Evolutionary conservation across 1,139 yeast species (phyloP).

Genomic region (Blastobotrys persicus): DNA sequence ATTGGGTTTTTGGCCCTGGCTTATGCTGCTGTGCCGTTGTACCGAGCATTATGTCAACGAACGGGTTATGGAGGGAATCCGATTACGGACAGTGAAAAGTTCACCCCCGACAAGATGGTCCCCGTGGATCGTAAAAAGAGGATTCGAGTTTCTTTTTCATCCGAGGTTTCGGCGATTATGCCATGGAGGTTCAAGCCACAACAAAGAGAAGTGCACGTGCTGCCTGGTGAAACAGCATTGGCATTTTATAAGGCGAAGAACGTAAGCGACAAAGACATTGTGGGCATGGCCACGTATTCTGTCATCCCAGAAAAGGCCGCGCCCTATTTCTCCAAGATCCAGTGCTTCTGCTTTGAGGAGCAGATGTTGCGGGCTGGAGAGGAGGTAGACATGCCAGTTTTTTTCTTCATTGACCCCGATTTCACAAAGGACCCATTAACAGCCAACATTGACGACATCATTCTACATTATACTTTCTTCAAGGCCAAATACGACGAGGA

Average conservation of each 20-base stretch:
- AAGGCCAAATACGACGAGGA: constrained; percentile 41
- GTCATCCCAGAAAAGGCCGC: constrained; percentile 97
- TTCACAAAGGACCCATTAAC: constrained; percentile 92
- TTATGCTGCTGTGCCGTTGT: constrained; percentile 90
- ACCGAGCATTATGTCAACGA: constrained; percentile 87
- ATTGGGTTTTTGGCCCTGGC: constrained; percentile 75
- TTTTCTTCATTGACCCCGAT: constrained; percentile 97
- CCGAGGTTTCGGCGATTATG: constrained; percentile 84
- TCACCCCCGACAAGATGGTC: constrained; percentile 81
- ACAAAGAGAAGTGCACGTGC: constrained; percentile 87
- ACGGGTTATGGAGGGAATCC: constrained; percentile 98
- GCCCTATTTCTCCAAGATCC: constrained; percentile 92
- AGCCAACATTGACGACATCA: constrained; percentile 87
- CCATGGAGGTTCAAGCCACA: constrained; percentile 98
- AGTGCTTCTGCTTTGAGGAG: constrained; percentile 97
- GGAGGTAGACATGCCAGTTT: constrained; percentile 98
- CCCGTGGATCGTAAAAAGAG: constrained; percentile 87
- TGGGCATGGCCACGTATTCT: constrained; percentile 97
- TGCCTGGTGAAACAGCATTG: constrained; percentile 97
- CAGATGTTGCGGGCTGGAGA: constrained; percentile 93
- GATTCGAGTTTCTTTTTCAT: constrained; percentile 79
- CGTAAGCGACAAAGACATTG: constrained; percentile 79
- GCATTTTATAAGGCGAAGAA: constrained; percentile 95
- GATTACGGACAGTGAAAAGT: constrained; percentile 73
- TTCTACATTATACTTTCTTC: constrained; percentile 90